Base-by-base conservation (phyloP, 2,329 filamentous ascomycete species). In the Aspergillus oerlinghausenensis region DNA sequence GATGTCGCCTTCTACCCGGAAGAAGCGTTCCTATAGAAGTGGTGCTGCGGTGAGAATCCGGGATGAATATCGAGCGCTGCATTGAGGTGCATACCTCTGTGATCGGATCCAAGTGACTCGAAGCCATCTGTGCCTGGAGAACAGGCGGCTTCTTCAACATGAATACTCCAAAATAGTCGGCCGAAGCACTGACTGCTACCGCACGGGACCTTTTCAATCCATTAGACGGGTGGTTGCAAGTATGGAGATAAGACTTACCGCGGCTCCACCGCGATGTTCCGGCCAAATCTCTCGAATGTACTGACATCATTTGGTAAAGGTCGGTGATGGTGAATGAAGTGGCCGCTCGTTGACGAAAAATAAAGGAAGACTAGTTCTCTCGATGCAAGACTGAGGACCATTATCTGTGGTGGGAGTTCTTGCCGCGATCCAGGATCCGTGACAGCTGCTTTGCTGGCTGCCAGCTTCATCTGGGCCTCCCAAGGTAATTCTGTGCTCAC, bases 351-450 rank as follows among this genome's bases (percentile, higher is more conserved):
- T 29, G 77, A 74, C 35, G 73, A 71, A 50, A 91, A 80, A 70
- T 88, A 93, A 25, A 97, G 75, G 63, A 97, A 96, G 25, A 93
- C 80, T 51, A 90, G 77, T 57, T 90, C 85, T 40, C 87, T 86
- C 17, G 83, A 84, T 61, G 89, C 87, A 8, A 97, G 80, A 23
- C 90, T 85, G 17, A 97, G 76, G 3, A 94, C 82, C 17, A 97
- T 77, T 25, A 92, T 78, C 67, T 97, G 91, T n/a, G 90, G 88
- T 11, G 92, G 90, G 55, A 88, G 71, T 2, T 59, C 54, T 23
- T 69, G 60, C 28, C 61, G 60, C 26, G 48, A 35, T 23, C 58
- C 55, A 35, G 57, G 28, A 52, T 54, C 53, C 29, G 57, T 49
- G 47, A 55, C 54, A 43, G 50, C 23, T 48, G 48, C 47, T 53